Evolutionary conservation across 2,329 filamentous ascomycete genomes (phyloP), one percentile per base, ranked within the genome.

Genomic region (Domatiomyces globalis): DNA sequence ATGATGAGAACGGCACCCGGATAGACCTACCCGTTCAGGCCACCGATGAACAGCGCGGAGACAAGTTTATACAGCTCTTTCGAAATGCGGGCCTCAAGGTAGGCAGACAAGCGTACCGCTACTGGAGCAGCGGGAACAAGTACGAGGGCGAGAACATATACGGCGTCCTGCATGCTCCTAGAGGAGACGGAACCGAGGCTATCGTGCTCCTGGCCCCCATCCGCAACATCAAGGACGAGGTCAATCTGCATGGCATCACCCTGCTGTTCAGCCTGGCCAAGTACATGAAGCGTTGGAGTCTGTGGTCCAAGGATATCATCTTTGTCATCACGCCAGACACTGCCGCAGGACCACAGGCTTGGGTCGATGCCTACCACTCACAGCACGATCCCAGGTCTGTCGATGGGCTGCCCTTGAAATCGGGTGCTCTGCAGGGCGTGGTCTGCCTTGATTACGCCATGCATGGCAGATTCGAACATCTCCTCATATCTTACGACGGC

Each of bases 271-370:
- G 90, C 0, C 70, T 98, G 59, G 86, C 87, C 25, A 80, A 92
- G 58, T 98, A 98, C 69, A 96, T 98, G 71, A 95, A 94, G 69
- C 80, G 84, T 60, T 98, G 92, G 92, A 95, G 88, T 49, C 76
- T 98, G 25, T 98, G 92, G 92, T 95, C 89, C 53, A 98, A 98
- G 69, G 92, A 98, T 66, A 95, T 98, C 59, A 90, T 98, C 53
- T 81, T 98, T 60, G 70, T 98, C 5, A 77, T 98, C 46, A 83
- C 92, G 0, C 83, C 86, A 0, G 92, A 98, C 68, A 94, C 87
- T 66, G 84, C 83, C 53, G 84, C 86, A 9, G 92, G 90, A 0
- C 87, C 88, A 0, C 89, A 96, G 65, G 92, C 92, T 20, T 98
- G 92, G 92, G 87, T 95, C 7, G 89, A 95, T 63, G 92, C 92